Evolutionary conservation across 345 rosid species (phyloP).

Genomic region (Eucalyptus globulus): DNA sequence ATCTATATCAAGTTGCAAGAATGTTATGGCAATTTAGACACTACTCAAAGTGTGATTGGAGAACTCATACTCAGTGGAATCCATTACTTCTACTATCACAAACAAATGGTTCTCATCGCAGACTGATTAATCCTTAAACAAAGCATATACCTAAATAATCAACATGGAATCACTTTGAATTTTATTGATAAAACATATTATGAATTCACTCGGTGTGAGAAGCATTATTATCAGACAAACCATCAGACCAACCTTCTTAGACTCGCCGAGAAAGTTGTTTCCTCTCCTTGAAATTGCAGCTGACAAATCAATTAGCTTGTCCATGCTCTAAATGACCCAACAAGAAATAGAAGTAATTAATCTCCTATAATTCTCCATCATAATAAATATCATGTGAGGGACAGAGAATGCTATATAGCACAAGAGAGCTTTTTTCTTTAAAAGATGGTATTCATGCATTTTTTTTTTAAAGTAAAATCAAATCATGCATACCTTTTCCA

Average conservation of each 20-base stretch:
- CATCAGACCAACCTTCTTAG: neutral
- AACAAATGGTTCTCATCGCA: neutral
- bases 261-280: neutral
- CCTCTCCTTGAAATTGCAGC: neutral
- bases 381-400: neutral
- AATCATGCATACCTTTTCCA: slow-evolving; percentile 28
- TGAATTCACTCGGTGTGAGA: neutral
- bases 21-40: neutral
- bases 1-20: neutral
- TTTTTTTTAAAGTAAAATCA: neutral
- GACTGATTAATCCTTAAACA: neutral
- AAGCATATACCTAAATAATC: neutral
- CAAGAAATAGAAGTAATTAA: neutral
- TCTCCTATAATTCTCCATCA: neutral
- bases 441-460: neutral
- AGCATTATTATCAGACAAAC: neutral
- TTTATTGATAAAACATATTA: neutral
- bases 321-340: slow-evolving; percentile 31
- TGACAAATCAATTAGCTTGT: slow-evolving; percentile 21
- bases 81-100: neutral
- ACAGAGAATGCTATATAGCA: neutral
- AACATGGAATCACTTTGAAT: neutral
- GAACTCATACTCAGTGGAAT: neutral
- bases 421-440: neutral
- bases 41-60: neutral